Evolutionary conservation across 2,329 filamentous ascomycete species (phyloP).

Genomic region (Geosmithia putterillii): DNA sequence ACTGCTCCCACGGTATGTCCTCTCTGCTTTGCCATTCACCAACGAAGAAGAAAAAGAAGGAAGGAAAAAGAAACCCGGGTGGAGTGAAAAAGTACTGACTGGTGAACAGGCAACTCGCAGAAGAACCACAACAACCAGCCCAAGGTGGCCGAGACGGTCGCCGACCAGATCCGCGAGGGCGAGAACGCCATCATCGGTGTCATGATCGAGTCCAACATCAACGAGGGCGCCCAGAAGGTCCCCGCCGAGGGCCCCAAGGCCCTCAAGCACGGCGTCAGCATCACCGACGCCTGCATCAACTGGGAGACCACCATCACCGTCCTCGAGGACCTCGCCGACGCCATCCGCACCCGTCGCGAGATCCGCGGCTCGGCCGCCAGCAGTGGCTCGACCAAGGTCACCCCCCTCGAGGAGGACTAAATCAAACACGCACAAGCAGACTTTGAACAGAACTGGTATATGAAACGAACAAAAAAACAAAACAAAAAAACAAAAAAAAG

Average conservation of each 20-base stretch:
- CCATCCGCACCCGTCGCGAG: slow-evolving; percentile 63
- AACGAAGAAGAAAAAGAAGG: background rate
- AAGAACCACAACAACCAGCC: slow-evolving; percentile 98
- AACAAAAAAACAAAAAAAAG: too few relatives aligned
- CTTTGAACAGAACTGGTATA: too few relatives aligned
- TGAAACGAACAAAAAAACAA: background rate
- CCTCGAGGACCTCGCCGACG: slow-evolving; percentile 74
- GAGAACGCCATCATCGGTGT: slow-evolving; percentile 86
- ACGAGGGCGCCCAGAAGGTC: slow-evolving; percentile 82
- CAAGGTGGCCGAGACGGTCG: slow-evolving; percentile 71
- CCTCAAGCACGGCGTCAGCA: slow-evolving; percentile 82
- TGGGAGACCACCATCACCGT: slow-evolving; percentile 79
- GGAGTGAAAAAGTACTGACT: background rate
- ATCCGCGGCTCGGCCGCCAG: slow-evolving; percentile 20
- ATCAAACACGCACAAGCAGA: too few relatives aligned
- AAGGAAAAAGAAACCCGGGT: too few relatives aligned
- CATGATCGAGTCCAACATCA: slow-evolving; percentile 98
- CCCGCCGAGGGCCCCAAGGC: slow-evolving; percentile 66
- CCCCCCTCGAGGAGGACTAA: slow-evolving; percentile 4
- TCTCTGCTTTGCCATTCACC: background rate
- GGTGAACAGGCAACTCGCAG: slow-evolving; percentile 70
- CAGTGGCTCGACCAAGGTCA: slow-evolving; percentile 1
- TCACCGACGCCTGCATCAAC: slow-evolving; percentile 91
- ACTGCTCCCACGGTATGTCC: slow-evolving; percentile 81
- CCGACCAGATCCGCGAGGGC: slow-evolving; percentile 75